Evolutionary conservation across 2,329 filamentous ascomycete species (phyloP).

Genomic region (Pseudopyricularia cyperi): DNA sequence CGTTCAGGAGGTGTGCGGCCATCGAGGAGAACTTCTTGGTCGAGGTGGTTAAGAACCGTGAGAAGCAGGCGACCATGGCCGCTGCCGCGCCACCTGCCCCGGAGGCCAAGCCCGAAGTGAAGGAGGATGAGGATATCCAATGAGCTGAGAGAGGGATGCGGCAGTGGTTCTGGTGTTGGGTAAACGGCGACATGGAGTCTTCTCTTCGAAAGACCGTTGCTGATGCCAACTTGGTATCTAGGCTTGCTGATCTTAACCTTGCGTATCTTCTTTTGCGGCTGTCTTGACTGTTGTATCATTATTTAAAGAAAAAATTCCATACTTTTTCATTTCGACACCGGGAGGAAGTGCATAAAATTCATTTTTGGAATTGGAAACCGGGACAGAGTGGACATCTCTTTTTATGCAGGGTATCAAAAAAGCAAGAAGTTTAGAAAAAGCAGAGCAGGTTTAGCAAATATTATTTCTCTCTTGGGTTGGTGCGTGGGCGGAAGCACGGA

Average conservation of each 20-base stretch:
- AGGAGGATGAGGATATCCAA: background rate
- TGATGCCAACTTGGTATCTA: background rate
- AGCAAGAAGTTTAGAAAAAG: too few relatives aligned
- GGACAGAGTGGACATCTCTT: background rate
- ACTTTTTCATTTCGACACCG: background rate
- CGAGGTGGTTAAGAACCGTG: slow-evolving; percentile 18
- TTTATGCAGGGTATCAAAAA: too few relatives aligned
- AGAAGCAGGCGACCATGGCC: slow-evolving; percentile 6
- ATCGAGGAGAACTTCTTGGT: slow-evolving; percentile 65
- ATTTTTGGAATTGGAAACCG: background rate
- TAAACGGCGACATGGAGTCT: background rate
- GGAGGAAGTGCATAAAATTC: background rate
- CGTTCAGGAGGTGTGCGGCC: slow-evolving; percentile 68
- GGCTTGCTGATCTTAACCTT: background rate
- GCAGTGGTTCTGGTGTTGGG: background rate
- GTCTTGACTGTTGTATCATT: background rate
- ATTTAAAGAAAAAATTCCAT: background rate
- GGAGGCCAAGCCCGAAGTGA: background rate
- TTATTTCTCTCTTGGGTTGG: too few relatives aligned
- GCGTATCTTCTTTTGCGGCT: background rate
- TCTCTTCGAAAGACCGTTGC: background rate
- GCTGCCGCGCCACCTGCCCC: background rate
- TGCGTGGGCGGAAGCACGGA: too few relatives aligned
- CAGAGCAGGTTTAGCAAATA: too few relatives aligned
- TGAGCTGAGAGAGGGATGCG: background rate